Percentiles rank a stretch among this genome's conserved stretches.
These are phyloP conservation scores for Brasilioporus rufonigricans DNA, from an alignment of 768 basidiomycete species.

Conservation along the genomic window DNA sequence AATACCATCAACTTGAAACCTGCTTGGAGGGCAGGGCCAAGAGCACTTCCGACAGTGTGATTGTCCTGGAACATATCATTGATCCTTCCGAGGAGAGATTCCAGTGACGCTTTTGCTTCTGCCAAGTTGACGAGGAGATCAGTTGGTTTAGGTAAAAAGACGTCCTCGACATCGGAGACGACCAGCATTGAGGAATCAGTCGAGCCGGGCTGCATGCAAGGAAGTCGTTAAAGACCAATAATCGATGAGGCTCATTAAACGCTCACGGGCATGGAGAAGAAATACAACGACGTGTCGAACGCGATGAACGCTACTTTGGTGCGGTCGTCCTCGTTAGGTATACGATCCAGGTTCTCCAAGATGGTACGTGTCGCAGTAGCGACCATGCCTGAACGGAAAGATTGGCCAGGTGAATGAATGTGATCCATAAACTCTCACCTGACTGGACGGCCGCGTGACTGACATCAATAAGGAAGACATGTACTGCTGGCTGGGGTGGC, in stretches of 20 bases:
- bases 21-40: conserved; percentile 93
- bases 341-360: conserved; percentile 89
- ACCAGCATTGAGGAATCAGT: conserved; percentile 93
- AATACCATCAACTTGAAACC: conserved; percentile 92
- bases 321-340: conserved; percentile 91
- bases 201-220: conserved; percentile 50
- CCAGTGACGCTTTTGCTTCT: conserved; percentile 78
- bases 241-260: background rate
- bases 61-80: conserved; percentile 99
- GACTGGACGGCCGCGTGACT: conserved; percentile 90
- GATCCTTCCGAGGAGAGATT: conserved; percentile 76
- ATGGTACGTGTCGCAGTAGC: conserved; percentile 97
- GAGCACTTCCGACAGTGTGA: conserved; percentile 85
- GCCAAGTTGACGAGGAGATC: conserved; percentile 94
- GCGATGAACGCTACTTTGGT: conserved; percentile 93
- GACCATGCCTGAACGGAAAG: conserved; percentile 73
- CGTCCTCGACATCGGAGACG: conserved; percentile 94
- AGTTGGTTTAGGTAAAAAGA: conserved; percentile 95
- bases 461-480: conserved; percentile 96
- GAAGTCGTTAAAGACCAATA: conserved; percentile 1
- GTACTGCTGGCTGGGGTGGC: conserved; percentile 95
- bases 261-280: conserved; percentile 84
- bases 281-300: conserved; percentile 90
- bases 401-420: background rate
- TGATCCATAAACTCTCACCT: conserved; percentile 43